phyloP scores from a whole-genome alignment of 306 rosid genomes.

The Vigna hirtella region DNA sequence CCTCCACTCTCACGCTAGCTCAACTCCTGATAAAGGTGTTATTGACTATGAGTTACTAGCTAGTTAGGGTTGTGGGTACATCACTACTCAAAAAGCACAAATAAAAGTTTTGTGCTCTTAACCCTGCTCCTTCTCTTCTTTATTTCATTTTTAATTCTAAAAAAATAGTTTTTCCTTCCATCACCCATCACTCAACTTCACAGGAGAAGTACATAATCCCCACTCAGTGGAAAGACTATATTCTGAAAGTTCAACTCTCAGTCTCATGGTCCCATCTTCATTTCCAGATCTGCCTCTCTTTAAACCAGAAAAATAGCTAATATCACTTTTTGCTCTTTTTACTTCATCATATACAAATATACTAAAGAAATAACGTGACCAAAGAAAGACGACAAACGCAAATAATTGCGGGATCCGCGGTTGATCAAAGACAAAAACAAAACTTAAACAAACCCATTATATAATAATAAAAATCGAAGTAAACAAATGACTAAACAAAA shows the following conservation, averaged over 20 bases:
- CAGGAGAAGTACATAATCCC: conserved; percentile 28
- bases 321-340: conserved; percentile 24
- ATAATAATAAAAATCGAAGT: conserved; percentile 32
- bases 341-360: conserved; percentile 27
- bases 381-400: conserved; percentile 50
- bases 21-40: conserved; percentile 30
- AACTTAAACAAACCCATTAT: conserved; percentile 15
- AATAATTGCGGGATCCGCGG: conserved; percentile 58
- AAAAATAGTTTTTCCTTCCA: not conserved
- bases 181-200: conserved; percentile 40
- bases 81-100: conserved; percentile 44
- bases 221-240: conserved; percentile 30
- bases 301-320: conserved; percentile 19
- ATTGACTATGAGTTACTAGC: conserved; percentile 38
- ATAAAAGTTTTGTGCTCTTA: conserved; percentile 23
- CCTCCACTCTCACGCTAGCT: conserved; percentile 39
- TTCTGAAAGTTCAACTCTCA: conserved; percentile 37
- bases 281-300: conserved; percentile 20
- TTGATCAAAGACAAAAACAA: conserved; percentile 50
- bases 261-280: conserved; percentile 45
- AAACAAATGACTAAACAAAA: conserved; percentile 34
- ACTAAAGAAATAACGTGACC: conserved; percentile 17
- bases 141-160: not conserved
- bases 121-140: not conserved
- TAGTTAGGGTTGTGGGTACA: conserved; percentile 58